These are phyloP conservation scores for Nakaseomyces bracarensis DNA, from an alignment of 1,139 yeast species.

Conservation along the genomic window DNA sequence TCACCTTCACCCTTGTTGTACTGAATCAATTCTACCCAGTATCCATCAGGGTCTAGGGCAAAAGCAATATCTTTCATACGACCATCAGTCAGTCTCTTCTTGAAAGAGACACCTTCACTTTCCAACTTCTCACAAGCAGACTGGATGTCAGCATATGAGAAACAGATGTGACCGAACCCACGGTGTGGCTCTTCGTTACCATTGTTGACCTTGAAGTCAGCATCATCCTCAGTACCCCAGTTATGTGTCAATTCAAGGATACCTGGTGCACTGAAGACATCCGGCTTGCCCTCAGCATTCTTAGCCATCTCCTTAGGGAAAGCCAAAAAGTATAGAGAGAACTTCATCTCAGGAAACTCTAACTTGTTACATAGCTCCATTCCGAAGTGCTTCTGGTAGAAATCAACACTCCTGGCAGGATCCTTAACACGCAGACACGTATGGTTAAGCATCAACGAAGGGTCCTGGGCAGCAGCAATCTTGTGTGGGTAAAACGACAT, in stretches of 20 bases:
- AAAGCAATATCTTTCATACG: constrained; percentile 90
- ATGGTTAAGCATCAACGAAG: constrained; percentile 43
- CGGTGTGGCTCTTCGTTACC: constrained; percentile 80
- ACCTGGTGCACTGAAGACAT: constrained; percentile 52
- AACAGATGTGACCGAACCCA: constrained; percentile 92
- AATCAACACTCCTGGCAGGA: constrained; percentile 62
- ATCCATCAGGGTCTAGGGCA: constrained; percentile 90
- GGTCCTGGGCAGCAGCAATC: constrained; percentile 21
- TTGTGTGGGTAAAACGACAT: constrained; percentile 14
- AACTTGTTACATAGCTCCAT: constrained; percentile 51
- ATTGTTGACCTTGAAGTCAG: constrained; percentile 51
- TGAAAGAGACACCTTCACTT: constrained; percentile 56
- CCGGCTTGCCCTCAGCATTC: constrained; percentile 39
- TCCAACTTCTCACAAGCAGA: constrained; percentile 51
- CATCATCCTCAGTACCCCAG: constrained; percentile 63
- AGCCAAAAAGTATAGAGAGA: constrained; percentile 62
- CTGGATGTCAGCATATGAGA: constrained; percentile 73
- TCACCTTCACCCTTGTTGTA: constrained; percentile 37
- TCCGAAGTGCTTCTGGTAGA: constrained; percentile 71
- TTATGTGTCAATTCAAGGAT: constrained; percentile 78
- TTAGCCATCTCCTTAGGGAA: constrained; percentile 39
- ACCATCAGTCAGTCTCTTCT: constrained; percentile 80
- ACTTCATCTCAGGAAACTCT: constrained; percentile 48
- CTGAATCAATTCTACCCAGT: constrained; percentile 88
- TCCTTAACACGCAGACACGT: constrained; percentile 77